A percentile compares a stretch with the other conserved stretches of the same genome.
Conservation (phyloP, 176 grass and related monocot genomes). For the Bolboschoenus planiculmis region DNA sequence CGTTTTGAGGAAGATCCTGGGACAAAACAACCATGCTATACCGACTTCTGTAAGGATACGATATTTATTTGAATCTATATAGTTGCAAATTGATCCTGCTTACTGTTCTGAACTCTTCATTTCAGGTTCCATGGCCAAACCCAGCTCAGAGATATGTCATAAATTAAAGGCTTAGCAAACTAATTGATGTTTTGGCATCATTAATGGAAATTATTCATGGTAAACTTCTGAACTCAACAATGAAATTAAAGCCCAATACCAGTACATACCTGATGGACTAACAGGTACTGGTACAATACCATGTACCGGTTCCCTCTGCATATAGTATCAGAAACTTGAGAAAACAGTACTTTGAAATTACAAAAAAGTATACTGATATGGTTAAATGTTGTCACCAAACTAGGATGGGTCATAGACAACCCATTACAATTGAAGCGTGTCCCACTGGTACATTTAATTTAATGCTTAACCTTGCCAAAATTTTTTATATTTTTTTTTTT, state of each 20-base stretch:
- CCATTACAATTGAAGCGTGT: not conserved
- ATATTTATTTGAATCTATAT: not conserved
- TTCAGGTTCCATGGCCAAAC: conserved; percentile 76
- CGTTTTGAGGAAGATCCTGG: conserved; percentile 72
- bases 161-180: conserved; percentile 44
- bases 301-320: not conserved
- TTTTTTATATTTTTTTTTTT: not conserved
- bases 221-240: not conserved
- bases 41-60: conserved; percentile 51
- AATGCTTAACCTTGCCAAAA: not conserved
- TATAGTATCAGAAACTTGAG: not conserved
- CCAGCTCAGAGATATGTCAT: conserved; percentile 51
- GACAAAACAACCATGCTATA: conserved; percentile 75
- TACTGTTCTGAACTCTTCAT: not conserved
- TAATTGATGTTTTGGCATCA: not conserved
- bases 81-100: not conserved
- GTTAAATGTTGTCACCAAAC: not conserved
- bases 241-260: not conserved
- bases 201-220: not conserved
- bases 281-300: not conserved
- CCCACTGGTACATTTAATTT: not conserved
- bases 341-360: not conserved
- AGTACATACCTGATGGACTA: not conserved
- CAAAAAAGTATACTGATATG: not conserved
- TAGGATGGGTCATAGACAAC: not conserved